Conservation (phyloP, 2,329 filamentous ascomycete species). For the Pleurostoma richardsiae region DNA sequence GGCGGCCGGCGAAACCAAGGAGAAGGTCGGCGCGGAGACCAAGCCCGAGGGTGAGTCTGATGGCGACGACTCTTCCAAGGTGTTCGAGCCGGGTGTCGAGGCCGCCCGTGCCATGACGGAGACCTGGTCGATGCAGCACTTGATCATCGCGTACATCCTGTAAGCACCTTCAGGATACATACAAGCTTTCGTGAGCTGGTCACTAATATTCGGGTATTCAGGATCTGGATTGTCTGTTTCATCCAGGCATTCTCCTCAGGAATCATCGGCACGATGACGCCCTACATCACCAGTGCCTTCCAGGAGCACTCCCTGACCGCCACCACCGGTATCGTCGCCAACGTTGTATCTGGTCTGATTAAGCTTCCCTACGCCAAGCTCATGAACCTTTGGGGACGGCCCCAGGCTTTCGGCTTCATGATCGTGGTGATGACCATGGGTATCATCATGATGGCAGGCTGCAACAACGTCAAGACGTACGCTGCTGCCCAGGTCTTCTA, state of each 20-base stretch:
- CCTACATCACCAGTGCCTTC: conserved; percentile 47
- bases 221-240: conserved; percentile 31
- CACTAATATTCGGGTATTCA: background rate
- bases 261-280: conserved; percentile 31
- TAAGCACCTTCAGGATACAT: too few species aligned
- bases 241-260: conserved; percentile 29
- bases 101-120: too few species aligned
- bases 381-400: conserved; percentile 62
- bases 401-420: conserved; percentile 55
- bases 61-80: too few species aligned
- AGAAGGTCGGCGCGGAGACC: too few species aligned
- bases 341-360: conserved; percentile 52
- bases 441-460: conserved; percentile 63
- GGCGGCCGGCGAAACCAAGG: too few species aligned
- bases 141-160: too few species aligned
- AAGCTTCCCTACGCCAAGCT: conserved; percentile 64
- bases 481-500: conserved; percentile 64
- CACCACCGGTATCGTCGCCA: conserved; percentile 48
- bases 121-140: too few species aligned
- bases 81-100: too few species aligned
- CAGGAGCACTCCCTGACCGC: conserved; percentile 47
- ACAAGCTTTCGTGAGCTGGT: too few species aligned
- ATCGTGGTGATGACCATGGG: conserved; percentile 43
- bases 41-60: too few species aligned
- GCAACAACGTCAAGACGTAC: conserved; percentile 54